Percentiles rank a stretch among this genome's conserved stretches.
phyloP scores from a whole-genome alignment of 345 rosid species.

The Mallotus nudiflorus region DNA sequence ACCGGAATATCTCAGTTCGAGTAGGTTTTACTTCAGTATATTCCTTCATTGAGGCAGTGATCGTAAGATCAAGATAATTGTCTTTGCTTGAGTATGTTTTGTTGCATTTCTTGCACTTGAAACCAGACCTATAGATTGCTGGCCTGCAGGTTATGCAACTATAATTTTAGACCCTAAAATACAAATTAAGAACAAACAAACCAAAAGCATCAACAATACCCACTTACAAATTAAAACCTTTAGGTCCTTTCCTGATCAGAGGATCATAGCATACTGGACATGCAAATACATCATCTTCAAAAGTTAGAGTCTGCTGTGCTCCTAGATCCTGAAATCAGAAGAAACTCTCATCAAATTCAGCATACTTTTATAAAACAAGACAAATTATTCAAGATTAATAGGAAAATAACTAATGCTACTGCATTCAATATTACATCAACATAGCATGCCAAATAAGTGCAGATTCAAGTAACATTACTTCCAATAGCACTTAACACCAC shows the following conservation, averaged over 20 bases:
- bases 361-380: conserved; percentile 2
- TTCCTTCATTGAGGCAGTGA: conserved; percentile 64
- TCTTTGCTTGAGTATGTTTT: conserved; percentile 88
- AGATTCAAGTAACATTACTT: too few species aligned
- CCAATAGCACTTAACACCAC: too few species aligned
- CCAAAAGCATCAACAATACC: not conserved
- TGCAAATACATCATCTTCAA: conserved; percentile 60
- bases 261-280: conserved; percentile 91
- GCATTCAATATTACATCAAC: not conserved
- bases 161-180: not conserved
- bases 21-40: conserved; percentile 70
- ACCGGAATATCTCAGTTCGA: conserved; percentile 84
- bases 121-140: conserved; percentile 89
- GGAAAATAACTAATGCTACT: not conserved
- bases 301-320: conserved; percentile 31
- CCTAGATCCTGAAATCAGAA: conserved; percentile 40
- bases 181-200: not conserved
- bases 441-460: too few species aligned
- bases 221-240: conserved; percentile 87
- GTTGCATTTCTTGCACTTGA: conserved; percentile 73
- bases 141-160: conserved; percentile 44
- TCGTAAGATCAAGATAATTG: conserved; percentile 74
- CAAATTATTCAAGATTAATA: not conserved
- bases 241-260: conserved; percentile 80
- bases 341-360: conserved; percentile 12